A percentile compares a stretch with the other conserved stretches of the same genome.
These are phyloP conservation scores for Epichloe typhina DNA, from an alignment of 2,329 filamentous ascomycete genomes.

Conservation along the genomic window DNA sequence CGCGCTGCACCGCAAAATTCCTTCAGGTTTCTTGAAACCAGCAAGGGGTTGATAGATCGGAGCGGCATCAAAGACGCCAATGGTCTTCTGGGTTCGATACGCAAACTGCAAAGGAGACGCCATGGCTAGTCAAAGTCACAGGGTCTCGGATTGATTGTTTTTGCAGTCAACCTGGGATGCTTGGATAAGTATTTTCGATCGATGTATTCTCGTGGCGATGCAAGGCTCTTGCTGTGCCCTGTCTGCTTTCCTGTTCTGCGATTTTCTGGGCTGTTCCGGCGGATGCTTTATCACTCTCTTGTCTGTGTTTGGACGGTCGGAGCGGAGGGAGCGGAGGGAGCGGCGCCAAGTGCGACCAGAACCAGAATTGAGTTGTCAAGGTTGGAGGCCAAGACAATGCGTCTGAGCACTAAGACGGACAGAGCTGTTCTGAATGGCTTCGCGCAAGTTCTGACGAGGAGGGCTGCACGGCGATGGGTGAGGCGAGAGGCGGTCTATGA, in stretches of 20 bases:
- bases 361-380: neutral
- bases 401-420: neutral
- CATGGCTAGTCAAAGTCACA: constrained; percentile 93
- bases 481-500: constrained; percentile 1
- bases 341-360: neutral
- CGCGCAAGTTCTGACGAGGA: neutral
- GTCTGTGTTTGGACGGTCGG: neutral
- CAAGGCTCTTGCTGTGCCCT: neutral
- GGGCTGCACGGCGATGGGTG: neutral
- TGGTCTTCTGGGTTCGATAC: constrained; percentile 92
- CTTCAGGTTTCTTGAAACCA: constrained; percentile 78
- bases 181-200: neutral
- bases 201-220: constrained; percentile 1
- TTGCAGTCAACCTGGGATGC: constrained; percentile 13
- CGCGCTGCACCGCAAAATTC: constrained; percentile 84
- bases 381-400: neutral
- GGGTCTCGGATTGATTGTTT: constrained; percentile 20
- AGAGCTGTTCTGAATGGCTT: constrained; percentile 1
- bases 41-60: constrained; percentile 76
- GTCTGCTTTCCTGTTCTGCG: neutral
- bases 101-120: constrained; percentile 87
- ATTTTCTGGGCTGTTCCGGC: neutral
- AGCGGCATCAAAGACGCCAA: constrained; percentile 84
- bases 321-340: neutral
- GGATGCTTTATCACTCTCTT: constrained; percentile 2